Base-by-base conservation (phyloP, 192 early-diverging fungal genomes). In the Coemansia sp. region DNA sequence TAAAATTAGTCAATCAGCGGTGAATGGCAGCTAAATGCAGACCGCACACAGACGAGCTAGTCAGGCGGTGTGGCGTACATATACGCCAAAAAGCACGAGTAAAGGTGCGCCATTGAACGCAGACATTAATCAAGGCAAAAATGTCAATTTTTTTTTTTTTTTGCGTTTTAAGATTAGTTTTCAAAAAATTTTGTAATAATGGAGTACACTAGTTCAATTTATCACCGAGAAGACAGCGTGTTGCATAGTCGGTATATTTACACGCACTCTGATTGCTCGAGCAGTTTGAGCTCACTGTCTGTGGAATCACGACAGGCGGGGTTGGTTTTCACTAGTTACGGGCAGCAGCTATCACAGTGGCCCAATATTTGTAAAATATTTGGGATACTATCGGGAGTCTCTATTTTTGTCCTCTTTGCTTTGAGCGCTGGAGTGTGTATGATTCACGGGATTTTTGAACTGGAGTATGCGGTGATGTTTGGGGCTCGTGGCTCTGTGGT, bases 251-350 rank as follows among this genome's bases (percentile, higher is more conserved):
- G 41, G 11, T 66, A 66, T 21, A 59, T 66, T 16, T 66, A 71
- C 48, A 71, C 69, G 38, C 69, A 65, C 25, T 71, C 69, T 14
- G 69, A 71, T n/a, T 71, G 28, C 53, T 71, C 69, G 0, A 71
- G 69, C 62, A 71, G 69, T 41, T n/a, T 71, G 16, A 71, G 69
- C 38, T 71, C 69, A 9, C 47, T 71, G 0, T 65, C 69, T 1
- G 34, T 50, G 6, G 31, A 34, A n/a, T 36, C 56, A 12, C 37
- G 41, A 11, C 13, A 34, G 3, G 0, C 31, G 0, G 18, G 16
- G 18, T 21, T 10, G 1, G 0, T 28, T 16, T 42, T 16, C 39
- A 61, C 28, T 9, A 61, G 33, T 25, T 33, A n/a, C 26, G 2
- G 23, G 21, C 60, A 61, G 6, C 38, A 52, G 14, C 39, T 43